A percentile compares a stretch with the other conserved stretches of the same genome.
Conservation (phyloP, 495 filamentous ascomycete genomes). For the Glutinoglossum americanum region DNA sequence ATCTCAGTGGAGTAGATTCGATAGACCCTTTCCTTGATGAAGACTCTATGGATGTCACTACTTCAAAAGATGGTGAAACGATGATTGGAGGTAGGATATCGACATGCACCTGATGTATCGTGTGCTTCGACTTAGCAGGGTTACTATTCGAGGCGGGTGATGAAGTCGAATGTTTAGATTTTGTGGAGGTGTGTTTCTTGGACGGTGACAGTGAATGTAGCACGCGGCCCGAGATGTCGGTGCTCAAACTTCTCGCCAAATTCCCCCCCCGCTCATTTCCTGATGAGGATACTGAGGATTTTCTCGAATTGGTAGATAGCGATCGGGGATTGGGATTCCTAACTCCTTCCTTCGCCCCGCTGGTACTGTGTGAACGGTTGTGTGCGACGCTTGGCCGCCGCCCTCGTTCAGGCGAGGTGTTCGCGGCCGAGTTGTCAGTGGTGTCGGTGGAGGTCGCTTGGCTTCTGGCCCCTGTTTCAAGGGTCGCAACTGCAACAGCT, state of each 20-base stretch:
- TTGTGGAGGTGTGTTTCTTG: not conserved
- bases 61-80: not conserved
- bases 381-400: not conserved
- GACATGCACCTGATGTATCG: not conserved
- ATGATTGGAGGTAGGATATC: not conserved
- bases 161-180: not conserved
- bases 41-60: not conserved
- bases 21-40: not conserved
- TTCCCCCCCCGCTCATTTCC: constrained; percentile 24
- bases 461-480: not conserved
- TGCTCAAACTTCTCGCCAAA: constrained; percentile 32
- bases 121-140: not conserved
- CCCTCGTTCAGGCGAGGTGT: not conserved
- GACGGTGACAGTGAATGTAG: not conserved
- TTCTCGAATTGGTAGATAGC: constrained; percentile 51
- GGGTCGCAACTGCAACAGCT: not conserved
- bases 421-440: not conserved
- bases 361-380: constrained; percentile 15
- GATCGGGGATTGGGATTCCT: constrained; percentile 70
- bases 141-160: not conserved
- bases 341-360: constrained; percentile 37
- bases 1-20: not conserved
- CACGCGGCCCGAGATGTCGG: constrained; percentile 11
- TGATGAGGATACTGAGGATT: constrained; percentile 33
- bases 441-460: not conserved